Conservation (phyloP, 139 green algal species). For the Coccomyxa sp. region DNA sequence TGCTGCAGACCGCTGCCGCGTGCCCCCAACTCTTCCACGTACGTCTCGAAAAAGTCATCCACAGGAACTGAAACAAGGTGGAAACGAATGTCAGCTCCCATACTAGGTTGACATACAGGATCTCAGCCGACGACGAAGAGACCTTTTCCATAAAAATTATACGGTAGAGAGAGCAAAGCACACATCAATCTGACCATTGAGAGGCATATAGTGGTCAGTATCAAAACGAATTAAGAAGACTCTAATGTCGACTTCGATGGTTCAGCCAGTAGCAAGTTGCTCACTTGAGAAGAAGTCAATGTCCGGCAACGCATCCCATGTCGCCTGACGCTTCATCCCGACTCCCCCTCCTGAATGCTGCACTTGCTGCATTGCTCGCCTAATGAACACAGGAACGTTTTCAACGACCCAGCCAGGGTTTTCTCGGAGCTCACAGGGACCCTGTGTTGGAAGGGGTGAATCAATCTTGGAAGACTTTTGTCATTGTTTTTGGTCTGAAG, state of each 20-base stretch:
- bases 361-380: background rate
- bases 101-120: background rate
- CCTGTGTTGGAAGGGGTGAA: background rate
- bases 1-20: background rate
- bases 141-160: background rate
- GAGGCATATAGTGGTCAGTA: background rate
- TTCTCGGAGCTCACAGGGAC: background rate
- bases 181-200: background rate
- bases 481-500: background rate
- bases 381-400: too few relatives aligned
- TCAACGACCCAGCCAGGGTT: background rate
- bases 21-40: background rate
- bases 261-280: background rate
- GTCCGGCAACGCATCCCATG: background rate
- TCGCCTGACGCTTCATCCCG: background rate
- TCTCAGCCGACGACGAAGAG: background rate
- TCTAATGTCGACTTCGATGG: background rate
- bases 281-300: background rate
- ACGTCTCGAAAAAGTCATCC: background rate
- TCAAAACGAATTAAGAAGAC: background rate
- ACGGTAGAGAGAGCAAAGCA: background rate
- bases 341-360: background rate
- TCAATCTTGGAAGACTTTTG: background rate
- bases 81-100: background rate
- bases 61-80: background rate